Base-by-base conservation (phyloP, 108 stramenopile species). In the Cyclotella kingstonii region DNA sequence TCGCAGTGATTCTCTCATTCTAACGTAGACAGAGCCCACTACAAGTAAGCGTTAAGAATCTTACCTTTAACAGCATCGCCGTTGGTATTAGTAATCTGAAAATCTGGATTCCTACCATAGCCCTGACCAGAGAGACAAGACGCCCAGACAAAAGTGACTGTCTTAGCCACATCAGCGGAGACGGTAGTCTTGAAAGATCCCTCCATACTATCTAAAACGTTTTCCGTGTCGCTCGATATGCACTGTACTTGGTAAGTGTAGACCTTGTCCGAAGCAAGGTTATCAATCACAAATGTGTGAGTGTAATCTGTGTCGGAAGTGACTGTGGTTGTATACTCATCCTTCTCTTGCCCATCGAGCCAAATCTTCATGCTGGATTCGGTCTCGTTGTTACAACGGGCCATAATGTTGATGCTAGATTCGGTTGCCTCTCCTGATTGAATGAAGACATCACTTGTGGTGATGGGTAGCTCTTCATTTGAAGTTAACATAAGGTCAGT, bases 51-150 rank as follows among this genome's bases (percentile, higher is more conserved):
- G 23, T 22, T 22, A 21, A 50, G 38, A 50, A 63, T 51, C 62
- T 38, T 26, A 68, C 66, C 66, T 40, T 53, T 69, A 22, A 60
- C 43, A 27, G 22, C 33, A 44, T 45, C 40, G 14, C 76, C 76
- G 47, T 64, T 51, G 25, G 43, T n/a, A 34, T 53, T 49, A 0
- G 42, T 59, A 10, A 77, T 33, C 17, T 61, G 54, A 42, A 70
- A 66, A 33, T 79, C 46, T 4, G 77, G 71, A 46, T 79, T 73
- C n/a, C 77, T 59, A 29, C 77, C 77, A 35, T 70, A 79, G 57
- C 77, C 77, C 34, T 79, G 77, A 0, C 77, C 77, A 35, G 76
- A 54, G 35, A 77, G 41, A 43, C 52, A 47, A 12, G 76, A 47
- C 17, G 39, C 76, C 76, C 76, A 77, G 11, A 77, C 76, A 65